phyloP scores from a whole-genome alignment of 176 grass and related monocot species.

The Zea luxurians region DNA sequence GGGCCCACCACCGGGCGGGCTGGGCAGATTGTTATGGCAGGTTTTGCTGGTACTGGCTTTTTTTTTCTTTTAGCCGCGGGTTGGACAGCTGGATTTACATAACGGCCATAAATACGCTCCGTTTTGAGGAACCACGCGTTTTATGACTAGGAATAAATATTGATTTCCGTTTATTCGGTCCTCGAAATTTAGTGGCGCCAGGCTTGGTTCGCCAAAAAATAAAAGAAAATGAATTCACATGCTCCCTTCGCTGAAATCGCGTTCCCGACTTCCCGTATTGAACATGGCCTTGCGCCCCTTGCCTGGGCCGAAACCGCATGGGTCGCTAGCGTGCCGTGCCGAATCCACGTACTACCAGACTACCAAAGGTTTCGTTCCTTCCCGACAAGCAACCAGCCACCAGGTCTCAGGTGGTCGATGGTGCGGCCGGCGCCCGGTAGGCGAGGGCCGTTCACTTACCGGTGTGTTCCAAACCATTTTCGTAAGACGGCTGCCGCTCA shows the following conservation, averaged over 20 bases:
- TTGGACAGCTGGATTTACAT: background rate
- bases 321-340: slow-evolving; percentile 5
- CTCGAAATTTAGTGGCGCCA: background rate
- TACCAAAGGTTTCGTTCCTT: background rate
- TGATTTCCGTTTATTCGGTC: background rate
- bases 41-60: background rate
- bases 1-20: background rate
- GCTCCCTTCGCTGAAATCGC: slow-evolving; percentile 6
- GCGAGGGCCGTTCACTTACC: background rate
- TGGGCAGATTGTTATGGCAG: slow-evolving; percentile 7
- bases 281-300: background rate
- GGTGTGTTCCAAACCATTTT: background rate
- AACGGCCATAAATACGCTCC: background rate
- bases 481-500: background rate
- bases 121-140: background rate
- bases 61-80: background rate
- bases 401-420: background rate
- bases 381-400: background rate
- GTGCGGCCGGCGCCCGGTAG: background rate
- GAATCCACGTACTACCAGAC: background rate
- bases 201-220: background rate
- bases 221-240: background rate
- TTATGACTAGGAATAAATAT: background rate
- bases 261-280: slow-evolving; percentile 24
- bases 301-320: background rate